Base-by-base conservation (phyloP, 1,284 basidiomycete genomes). In the Ustilago vetiveriae region DNA sequence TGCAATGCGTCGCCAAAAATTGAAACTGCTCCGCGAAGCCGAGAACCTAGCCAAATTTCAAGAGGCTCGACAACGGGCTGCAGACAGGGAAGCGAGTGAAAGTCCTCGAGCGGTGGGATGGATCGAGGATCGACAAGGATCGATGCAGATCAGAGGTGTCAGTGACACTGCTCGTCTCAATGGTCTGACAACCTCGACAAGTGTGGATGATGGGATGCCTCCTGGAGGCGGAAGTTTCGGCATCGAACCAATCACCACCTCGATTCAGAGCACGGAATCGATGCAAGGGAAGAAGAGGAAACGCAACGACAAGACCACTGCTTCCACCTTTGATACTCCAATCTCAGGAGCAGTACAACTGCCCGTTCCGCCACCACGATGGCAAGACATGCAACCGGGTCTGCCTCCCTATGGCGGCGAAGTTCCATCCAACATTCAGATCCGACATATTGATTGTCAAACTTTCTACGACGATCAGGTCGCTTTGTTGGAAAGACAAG, bases 1-100 rank as follows among this genome's bases (percentile, higher is more conserved):
- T 33, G 52, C 58, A n/a, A 59, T 67, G 33, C 45, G 72, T 8
- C 45, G 72, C 2, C 47, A 56, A 13, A 65, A 64, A 19, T 36
- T 47, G 3, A 33, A 43, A 11, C 24, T 49, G 0, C 2, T 29
- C 4, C 54, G 62, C 13, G 30, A 65, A 6, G 40, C 54, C 0
- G 53, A 52, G 13, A 56, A 51, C n/a, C 6, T 43, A 8, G 4
- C 22, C 3, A 11, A 4, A 7, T 63, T 63, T n/a, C 8, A 38
- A 16, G 2, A 38, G 10, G 59, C 59, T 3, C 19, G 21, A 3
- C n/a, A 35, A 13, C 46, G 59, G 4, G 43, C 44, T n/a, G n/a
- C n/a, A n/a, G n/a, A n/a, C n/a, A n/a, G n/a, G n/a, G n/a, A n/a
- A n/a, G n/a, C n/a, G n/a, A n/a, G n/a, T n/a, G n/a, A n/a, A n/a